Percentiles rank a stretch among this genome's conserved stretches.
These are phyloP conservation scores for Didymella segeticola DNA, from an alignment of 2,329 filamentous ascomycete species.

Conservation along the genomic window DNA sequence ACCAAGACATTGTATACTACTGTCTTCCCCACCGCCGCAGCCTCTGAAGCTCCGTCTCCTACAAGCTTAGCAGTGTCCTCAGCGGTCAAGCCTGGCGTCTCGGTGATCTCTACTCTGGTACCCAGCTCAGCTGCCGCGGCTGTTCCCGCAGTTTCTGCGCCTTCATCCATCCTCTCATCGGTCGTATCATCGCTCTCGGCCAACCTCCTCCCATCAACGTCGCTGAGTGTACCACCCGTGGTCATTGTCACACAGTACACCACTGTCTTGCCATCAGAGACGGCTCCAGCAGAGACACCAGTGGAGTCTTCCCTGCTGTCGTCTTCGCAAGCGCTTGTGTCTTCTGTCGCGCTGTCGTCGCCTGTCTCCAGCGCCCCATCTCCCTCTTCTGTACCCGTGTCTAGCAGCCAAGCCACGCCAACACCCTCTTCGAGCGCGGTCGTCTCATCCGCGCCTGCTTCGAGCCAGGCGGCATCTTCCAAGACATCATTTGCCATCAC, in stretches of 20 bases:
- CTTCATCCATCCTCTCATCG: conserved; percentile 5
- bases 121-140: conserved; percentile 9
- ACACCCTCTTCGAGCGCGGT: background rate
- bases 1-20: conserved; percentile 42
- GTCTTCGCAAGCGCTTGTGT: background rate
- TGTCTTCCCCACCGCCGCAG: conserved; percentile 24
- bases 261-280: conserved; percentile 21
- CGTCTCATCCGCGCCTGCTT: background rate
- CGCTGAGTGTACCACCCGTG: conserved; percentile 33
- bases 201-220: conserved; percentile 18
- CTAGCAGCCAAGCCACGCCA: background rate
- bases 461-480: conserved; percentile 1
- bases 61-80: too few relatives aligned
- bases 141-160: background rate
- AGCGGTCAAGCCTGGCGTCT: too few relatives aligned
- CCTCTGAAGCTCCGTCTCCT: conserved; percentile 7
- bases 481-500: conserved; percentile 6
- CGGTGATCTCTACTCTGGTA: background rate
- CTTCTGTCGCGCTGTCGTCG: background rate
- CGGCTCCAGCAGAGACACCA: conserved; percentile 6
- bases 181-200: background rate
- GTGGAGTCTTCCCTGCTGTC: background rate
- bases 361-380: background rate
- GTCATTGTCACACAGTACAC: conserved; percentile 42
- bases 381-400: background rate